A percentile compares a stretch with the other conserved stretches of the same genome.
These are phyloP conservation scores for Miamiensis avidus DNA, from an alignment of 169 alveolate genomes.

Conservation along the genomic window DNA sequence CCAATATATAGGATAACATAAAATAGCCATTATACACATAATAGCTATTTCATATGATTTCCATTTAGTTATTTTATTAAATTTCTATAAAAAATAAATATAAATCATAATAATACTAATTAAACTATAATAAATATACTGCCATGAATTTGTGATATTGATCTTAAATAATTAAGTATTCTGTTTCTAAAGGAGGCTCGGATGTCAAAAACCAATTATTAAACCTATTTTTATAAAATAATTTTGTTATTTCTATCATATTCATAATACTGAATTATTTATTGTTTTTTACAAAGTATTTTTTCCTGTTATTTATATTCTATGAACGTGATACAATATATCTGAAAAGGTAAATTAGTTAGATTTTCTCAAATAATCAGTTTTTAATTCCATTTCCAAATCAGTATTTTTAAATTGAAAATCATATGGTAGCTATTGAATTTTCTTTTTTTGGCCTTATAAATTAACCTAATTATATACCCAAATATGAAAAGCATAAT, in stretches of 20 bases:
- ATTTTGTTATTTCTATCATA: no score
- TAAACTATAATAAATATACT: background rate
- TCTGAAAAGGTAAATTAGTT: background rate
- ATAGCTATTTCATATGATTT: background rate
- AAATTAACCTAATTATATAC: no score
- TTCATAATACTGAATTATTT: no score
- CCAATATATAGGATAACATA: background rate
- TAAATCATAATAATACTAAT: no score
- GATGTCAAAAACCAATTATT: background rate
- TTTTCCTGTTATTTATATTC: background rate
- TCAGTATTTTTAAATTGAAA: no score
- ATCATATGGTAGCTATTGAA: no score
- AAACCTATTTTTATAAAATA: background rate
- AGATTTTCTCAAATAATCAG: no score
- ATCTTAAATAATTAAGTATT: background rate
- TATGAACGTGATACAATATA: background rate
- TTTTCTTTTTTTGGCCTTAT: no score
- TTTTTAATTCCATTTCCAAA: no score
- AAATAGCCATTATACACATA: background rate
- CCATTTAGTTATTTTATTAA: no score
- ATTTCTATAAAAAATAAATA: background rate
- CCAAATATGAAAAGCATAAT: no score
- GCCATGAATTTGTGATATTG: background rate
- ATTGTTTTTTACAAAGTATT: background rate
- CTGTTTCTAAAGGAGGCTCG: background rate